Evolutionary conservation across 1,284 basidiomycete species (phyloP), one percentile per base, ranked within the genome.

Genomic region (Peniophora sp.): DNA sequence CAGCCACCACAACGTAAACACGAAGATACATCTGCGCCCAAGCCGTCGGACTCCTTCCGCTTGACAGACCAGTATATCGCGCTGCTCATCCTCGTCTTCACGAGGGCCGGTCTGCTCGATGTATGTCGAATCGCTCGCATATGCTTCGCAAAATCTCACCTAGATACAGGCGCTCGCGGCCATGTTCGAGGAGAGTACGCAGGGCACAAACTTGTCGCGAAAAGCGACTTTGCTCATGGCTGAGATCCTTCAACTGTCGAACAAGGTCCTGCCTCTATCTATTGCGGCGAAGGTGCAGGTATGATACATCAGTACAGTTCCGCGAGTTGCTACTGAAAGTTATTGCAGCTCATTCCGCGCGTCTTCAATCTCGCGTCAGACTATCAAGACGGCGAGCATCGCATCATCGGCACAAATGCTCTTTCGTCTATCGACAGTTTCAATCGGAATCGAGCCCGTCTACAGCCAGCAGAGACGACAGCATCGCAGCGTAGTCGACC

Each of bases 191-290:
- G 92, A 91, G 61, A 75, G 77, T 8, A 79, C 79, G 1, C 78
- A 79, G 14, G 83, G 83, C 2, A 79, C 81, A 3, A 81, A 76
- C 53, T 68, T 96, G 17, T 81, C 86, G 11, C 79, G 90, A 34
- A 97, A 96, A 64, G 94, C 94, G 1, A 96, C 91, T 0, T 67
- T 97, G 6, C 74, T 99, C n/a, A 82, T 99, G 66, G 93, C 90
- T 6, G 93, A 98, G 65, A 71, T 98, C 9, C 73, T 98, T 47
- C 87, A 92, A 48, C 82, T 95, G 61, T 85, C 92, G 0, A 97
- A 94, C 59, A 79, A 86, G 49, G 84, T 97, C 1, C 67, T 99
- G n/a, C 96, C 97, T 0, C 68, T 93, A 19, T 75, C 81, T 1
- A 73, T 89, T 49, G 92, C 93, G 1, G 89, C 92, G 1, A 79